A percentile compares a stretch with the other conserved stretches of the same genome.
Conservation (phyloP, 192 early-diverging fungal genomes). For the Coemansia sp. region DNA sequence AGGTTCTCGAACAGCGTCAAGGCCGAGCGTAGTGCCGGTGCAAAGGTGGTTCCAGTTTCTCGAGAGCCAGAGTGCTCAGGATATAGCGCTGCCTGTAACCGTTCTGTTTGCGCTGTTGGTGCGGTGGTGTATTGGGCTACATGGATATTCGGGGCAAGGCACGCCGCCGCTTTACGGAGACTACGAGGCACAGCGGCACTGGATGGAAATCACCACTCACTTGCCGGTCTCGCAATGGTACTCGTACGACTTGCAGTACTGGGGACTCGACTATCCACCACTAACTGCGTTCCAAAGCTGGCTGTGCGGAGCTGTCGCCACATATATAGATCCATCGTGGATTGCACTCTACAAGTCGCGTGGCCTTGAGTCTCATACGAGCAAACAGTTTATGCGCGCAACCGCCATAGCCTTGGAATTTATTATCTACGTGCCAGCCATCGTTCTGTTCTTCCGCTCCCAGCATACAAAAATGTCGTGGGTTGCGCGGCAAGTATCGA, state of each 20-base stretch:
- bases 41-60: slow-evolving; percentile 44
- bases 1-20: background rate
- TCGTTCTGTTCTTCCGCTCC: slow-evolving; percentile 63
- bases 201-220: slow-evolving; percentile 93
- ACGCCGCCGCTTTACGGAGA: slow-evolving; percentile 87
- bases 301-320: slow-evolving; percentile 77
- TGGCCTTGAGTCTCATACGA: slow-evolving; percentile 70
- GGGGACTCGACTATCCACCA: slow-evolving; percentile 97
- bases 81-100: slow-evolving; percentile 34
- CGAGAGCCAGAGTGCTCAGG: slow-evolving; percentile 23
- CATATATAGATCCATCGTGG: slow-evolving; percentile 76
- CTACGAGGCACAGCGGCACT: slow-evolving; percentile 98
- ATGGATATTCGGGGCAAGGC: slow-evolving; percentile 72
- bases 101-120: slow-evolving; percentile 60
- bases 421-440: slow-evolving; percentile 74
- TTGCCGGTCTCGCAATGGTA: slow-evolving; percentile 84
- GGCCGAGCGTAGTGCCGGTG: slow-evolving; percentile 19
- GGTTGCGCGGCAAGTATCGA: slow-evolving; percentile 37
- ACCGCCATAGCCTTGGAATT: slow-evolving; percentile 76
- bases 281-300: slow-evolving; percentile 92
- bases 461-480: slow-evolving; percentile 13
- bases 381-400: slow-evolving; percentile 89
- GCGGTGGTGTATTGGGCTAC: slow-evolving; percentile 66
- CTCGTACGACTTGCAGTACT: slow-evolving; percentile 82
- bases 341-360: slow-evolving; percentile 83